A percentile compares a stretch with the other conserved stretches of the same genome.
phyloP scores from a whole-genome alignment of 1,284 basidiomycete genomes.

The Microbotryum scabiosae region DNA sequence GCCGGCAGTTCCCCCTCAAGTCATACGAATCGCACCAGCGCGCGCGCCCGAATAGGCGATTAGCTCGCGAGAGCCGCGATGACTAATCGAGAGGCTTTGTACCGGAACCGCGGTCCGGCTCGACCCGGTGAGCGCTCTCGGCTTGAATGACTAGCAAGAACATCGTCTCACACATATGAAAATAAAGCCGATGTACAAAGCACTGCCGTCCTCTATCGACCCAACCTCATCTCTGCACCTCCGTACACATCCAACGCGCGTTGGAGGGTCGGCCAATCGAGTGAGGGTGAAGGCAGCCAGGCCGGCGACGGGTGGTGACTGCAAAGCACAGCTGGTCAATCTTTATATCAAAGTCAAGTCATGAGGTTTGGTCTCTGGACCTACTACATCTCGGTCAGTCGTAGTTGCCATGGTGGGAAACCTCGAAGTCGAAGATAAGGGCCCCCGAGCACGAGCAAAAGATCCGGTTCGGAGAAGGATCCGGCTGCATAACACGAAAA shows the following conservation, averaged over 20 bases:
- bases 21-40: no score
- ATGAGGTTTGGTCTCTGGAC: background rate
- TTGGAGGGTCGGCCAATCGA: constrained; percentile 24
- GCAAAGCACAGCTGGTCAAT: background rate
- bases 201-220: constrained; percentile 15
- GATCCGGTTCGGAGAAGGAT: constrained; percentile 28
- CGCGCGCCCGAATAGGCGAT: no score
- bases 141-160: no score
- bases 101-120: no score
- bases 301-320: constrained; percentile 32
- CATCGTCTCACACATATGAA: no score
- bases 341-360: background rate
- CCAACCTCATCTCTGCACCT: constrained; percentile 31
- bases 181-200: no score
- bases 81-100: no score
- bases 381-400: constrained; percentile 33
- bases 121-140: no score
- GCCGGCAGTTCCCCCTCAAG: no score
- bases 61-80: no score
- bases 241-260: constrained; percentile 33
- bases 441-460: constrained; percentile 32
- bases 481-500: no score
- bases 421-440: constrained; percentile 31
- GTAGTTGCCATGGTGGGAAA: constrained; percentile 34
- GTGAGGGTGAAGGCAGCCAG: constrained; percentile 22